These are phyloP conservation scores for Botrytis sinoallii DNA, from an alignment of 2,329 filamentous ascomycete genomes.

Conservation along the genomic window DNA sequence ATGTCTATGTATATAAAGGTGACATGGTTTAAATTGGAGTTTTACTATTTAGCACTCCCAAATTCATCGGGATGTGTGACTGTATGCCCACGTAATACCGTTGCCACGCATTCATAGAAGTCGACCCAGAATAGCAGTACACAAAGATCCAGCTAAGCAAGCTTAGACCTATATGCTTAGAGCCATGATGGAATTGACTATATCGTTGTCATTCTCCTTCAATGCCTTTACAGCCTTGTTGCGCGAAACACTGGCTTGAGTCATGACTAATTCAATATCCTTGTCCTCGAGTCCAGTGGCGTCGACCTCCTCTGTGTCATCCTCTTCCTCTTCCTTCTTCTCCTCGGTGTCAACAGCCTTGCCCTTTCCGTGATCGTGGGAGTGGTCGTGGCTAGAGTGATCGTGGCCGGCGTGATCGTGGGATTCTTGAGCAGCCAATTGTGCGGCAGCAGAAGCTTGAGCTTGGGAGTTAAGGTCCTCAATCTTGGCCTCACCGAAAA, in stretches of 20 bases:
- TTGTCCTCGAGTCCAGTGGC: conserved; percentile 94
- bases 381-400: conserved; percentile 62
- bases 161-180: conserved; percentile 66
- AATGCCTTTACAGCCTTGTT: conserved; percentile 99
- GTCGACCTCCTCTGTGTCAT: conserved; percentile 94
- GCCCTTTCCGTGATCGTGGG: conserved; percentile 55
- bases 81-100: conserved; percentile 19
- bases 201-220: conserved; percentile 99
- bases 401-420: conserved; percentile 50
- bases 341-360: conserved; percentile 63
- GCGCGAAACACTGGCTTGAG: conserved; percentile 91
- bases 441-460: conserved; percentile 91
- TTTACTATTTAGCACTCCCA: conserved; percentile 9
- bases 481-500: conserved; percentile 99
- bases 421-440: conserved; percentile 74
- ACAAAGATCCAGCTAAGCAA: conserved; percentile 18
- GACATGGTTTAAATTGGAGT: conserved; percentile 14
- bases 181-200: conserved; percentile 99
- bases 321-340: conserved; percentile 74
- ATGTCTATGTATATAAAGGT: neutral
- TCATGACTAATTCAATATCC: conserved; percentile 99
- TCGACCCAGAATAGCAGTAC: conserved; percentile 3
- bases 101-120: neutral
- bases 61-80: conserved; percentile 6
- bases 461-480: conserved; percentile 99